Conservation (phyloP, 257 asterid species). For the Misopates orontium region DNA sequence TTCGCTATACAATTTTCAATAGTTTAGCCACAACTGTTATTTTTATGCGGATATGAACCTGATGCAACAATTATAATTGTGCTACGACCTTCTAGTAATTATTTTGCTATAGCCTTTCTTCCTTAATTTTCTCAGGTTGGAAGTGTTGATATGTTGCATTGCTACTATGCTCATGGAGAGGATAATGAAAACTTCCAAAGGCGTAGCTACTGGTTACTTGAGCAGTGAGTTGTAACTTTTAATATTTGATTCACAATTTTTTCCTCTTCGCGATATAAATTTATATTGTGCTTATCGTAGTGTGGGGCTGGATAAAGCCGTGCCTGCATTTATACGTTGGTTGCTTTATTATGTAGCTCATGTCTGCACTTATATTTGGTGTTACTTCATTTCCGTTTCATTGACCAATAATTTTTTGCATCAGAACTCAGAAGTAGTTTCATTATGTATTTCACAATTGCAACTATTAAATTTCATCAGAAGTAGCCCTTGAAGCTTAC, state of each 20-base stretch:
- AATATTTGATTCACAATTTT: conserved; percentile 19
- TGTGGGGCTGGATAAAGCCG: conserved; percentile 10
- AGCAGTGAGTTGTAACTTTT: conserved; percentile 62
- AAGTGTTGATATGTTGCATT: conserved; percentile 92
- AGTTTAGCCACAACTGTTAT: no score
- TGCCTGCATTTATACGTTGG: conserved; percentile 6
- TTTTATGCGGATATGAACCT: no score
- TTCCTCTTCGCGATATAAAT: conserved; percentile 21
- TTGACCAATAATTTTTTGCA: no score
- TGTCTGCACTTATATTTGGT: no score
- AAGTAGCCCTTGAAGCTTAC: neutral
- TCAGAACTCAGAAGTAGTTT: no score
- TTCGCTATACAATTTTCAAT: no score
- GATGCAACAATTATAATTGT: no score
- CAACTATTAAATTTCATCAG: no score
- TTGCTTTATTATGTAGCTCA: neutral
- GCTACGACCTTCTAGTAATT: neutral
- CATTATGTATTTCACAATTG: no score
- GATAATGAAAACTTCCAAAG: conserved; percentile 92
- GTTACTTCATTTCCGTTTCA: no score
- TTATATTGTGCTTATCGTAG: neutral
- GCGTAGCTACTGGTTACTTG: conserved; percentile 99
- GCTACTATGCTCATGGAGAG: conserved; percentile 99
- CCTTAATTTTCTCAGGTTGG: conserved; percentile 64
- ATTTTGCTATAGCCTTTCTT: conserved; percentile 1